Base-by-base conservation (phyloP, 2,329 filamentous ascomycete species). In the Ophiostoma novo-ulmi region DNA sequence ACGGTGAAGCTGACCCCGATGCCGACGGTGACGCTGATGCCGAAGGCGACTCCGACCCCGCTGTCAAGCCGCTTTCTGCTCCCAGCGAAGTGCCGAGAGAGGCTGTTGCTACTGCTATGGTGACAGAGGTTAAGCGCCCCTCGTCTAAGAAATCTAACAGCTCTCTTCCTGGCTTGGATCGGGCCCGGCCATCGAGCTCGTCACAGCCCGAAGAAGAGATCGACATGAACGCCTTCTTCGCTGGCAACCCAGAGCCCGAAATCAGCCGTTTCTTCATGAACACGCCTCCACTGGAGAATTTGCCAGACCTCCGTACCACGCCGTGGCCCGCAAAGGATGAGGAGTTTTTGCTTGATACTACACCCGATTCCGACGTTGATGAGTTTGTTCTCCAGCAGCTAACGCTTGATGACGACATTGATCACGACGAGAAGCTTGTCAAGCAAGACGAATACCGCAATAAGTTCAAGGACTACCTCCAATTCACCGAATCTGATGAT, bases 401-500 rank as follows among this genome's bases (percentile, higher is more conserved):
- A 17, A 76, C 80, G 36, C 80, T 82, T 4, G 78, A 84, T 22
- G 77, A 80, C 26, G 74, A 79, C 2, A 76, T 79, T 14, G 79
- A 80, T 38, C 72, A 75, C 2, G 74, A 75, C 0, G 79, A 82
- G 44, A 82, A 86, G 72, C 77, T 78, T 0, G 76, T 77, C 7
- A 76, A 78, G 48, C 81, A 80, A 67, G 76, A 80, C 55, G 73
- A 77, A 1, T 88, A 88, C 72, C 77, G 79, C 0, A 77, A 78
- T 1, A 84, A 82, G 10, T 88, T 88, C 72, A 78, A 81, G 52
- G 76, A 76, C 1, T 88, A 88, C 72, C 79, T 88, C 3, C 79
- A 83, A 10, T 88, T 86, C 71, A 88, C 86, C 8, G 77, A 82
- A 72, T 88, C 86, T 1, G 81, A 82, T 71, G 85, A 88, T 66